phyloP scores from a whole-genome alignment of 805 yeast species.

The Metschnikowia lachancei region DNA sequence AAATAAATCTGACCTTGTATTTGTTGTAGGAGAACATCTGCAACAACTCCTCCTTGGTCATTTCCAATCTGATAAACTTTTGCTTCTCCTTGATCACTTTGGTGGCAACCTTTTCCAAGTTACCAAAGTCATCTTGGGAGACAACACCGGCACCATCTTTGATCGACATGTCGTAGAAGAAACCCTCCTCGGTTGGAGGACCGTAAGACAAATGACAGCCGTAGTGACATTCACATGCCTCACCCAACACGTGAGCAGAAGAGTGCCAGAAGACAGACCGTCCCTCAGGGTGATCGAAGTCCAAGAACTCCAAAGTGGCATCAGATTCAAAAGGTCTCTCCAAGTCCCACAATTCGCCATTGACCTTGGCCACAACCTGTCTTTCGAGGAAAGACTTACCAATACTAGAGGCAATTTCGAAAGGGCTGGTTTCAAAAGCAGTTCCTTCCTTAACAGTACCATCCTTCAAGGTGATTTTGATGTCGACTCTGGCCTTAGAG shows the following conservation, averaged over 20 bases:
- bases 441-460: conserved; percentile 76
- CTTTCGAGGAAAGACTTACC: conserved; percentile 87
- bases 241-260: conserved; percentile 96
- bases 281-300: conserved; percentile 93
- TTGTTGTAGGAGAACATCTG: conserved; percentile 94
- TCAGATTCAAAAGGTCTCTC: conserved; percentile 86
- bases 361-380: conserved; percentile 86
- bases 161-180: conserved; percentile 93
- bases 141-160: conserved; percentile 68
- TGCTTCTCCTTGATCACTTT: conserved; percentile 93
- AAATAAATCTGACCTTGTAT: conserved; percentile 85
- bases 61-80: conserved; percentile 86
- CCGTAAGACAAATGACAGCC: conserved; percentile 88
- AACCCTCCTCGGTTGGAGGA: conserved; percentile 97
- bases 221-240: conserved; percentile 93
- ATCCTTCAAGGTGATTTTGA: conserved; percentile 81
- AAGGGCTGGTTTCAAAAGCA: conserved; percentile 87
- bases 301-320: conserved; percentile 72
- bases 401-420: conserved; percentile 77
- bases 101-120: conserved; percentile 82
- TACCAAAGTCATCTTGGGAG: conserved; percentile 76
- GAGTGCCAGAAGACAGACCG: conserved; percentile 98
- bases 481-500: conserved; percentile 52
- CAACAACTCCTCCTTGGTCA: conserved; percentile 87
- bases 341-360: conserved; percentile 89